These are phyloP conservation scores for Exophiala xenobiotica DNA, from an alignment of 2,329 filamentous ascomycete species.

Conservation along the genomic window DNA sequence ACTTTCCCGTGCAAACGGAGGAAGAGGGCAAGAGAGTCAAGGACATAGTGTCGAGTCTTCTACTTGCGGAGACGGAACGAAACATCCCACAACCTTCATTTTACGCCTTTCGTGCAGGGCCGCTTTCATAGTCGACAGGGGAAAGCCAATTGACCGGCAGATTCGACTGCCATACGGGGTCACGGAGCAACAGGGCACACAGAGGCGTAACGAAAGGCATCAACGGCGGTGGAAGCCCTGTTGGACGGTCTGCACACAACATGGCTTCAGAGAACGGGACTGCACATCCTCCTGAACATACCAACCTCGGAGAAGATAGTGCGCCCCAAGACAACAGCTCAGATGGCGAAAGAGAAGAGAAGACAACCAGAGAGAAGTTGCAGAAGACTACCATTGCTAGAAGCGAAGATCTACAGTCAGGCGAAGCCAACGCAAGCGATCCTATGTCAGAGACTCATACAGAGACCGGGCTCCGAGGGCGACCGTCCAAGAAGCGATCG, in stretches of 20 bases:
- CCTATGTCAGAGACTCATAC: slow-evolving; percentile 26
- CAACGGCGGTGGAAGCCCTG: background rate
- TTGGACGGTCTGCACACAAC: background rate
- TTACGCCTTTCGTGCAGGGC: background rate
- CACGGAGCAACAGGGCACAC: no score
- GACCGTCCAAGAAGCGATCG: slow-evolving; percentile 42
- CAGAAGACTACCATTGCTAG: slow-evolving; percentile 61
- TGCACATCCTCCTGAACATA: background rate
- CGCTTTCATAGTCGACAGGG: no score
- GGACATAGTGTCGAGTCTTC: background rate
- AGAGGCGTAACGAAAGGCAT: background rate
- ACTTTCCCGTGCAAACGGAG: no score
- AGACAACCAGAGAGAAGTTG: slow-evolving; percentile 60
- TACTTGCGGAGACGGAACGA: background rate
- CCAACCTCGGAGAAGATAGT: slow-evolving; percentile 10
- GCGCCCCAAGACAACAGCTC: slow-evolving; percentile 22
- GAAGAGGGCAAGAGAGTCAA: no score
- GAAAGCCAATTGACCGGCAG: no score
- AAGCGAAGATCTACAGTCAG: background rate
- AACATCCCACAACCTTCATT: background rate
- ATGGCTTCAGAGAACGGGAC: slow-evolving; percentile 15
- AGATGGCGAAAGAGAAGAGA: slow-evolving; percentile 47
- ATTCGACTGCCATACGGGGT: no score
- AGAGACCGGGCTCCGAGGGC: slow-evolving; percentile 34
- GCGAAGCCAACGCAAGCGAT: slow-evolving; percentile 28